Base-by-base conservation (phyloP, 768 basidiomycete species). In the Lentinula edodes region DNA sequence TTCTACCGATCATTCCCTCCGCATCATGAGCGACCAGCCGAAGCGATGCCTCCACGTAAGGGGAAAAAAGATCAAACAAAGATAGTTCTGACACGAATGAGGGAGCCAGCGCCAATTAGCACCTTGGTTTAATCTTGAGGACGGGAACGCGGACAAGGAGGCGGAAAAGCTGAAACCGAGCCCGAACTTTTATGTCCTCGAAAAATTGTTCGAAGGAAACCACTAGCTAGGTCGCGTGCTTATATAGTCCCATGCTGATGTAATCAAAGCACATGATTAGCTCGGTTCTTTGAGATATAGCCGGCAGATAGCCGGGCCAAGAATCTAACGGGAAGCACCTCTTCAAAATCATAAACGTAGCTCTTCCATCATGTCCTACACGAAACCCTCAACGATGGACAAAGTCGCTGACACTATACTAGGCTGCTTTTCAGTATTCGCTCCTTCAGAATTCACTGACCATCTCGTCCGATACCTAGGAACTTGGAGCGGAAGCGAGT, bases 141-240 rank as follows among this genome's bases (percentile, higher is more conserved):
- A 91, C 90, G 89, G 90, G 90, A 91, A 93, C 91, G 91, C 91
- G 91, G 88, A 84, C 90, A 84, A 85, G 90, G 85, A 91, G 83
- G 83, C 86, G 88, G 87, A 83, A 81, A 75, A 82, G 83, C 85
- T 88, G 79, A 76, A 72, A 76, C 88, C 90, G 71, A 81, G 91
- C 83, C 89, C 91, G 91, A 93, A 93, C 91, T 93, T 90, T 90
- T 83, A 72, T 85, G 91, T 93, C 90, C 86, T 82, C 90, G 82
- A 63, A 69, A 77, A 76, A 85, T 89, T 88, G 87, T 90, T 90
- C 85, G 57, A 69, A 71, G 68, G 65, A 69, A 67, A 68, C 64
- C 68, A 67, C 67, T 61, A 61, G 6, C 13, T 5, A 36, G 34
- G 12, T 41, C 12, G 15, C 28, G 36, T 35, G 54, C 16, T 41